Evolutionary conservation across 306 rosid species (phyloP), one percentile per base, ranked within the genome.

Genomic region (Coriaria nepalensis): DNA sequence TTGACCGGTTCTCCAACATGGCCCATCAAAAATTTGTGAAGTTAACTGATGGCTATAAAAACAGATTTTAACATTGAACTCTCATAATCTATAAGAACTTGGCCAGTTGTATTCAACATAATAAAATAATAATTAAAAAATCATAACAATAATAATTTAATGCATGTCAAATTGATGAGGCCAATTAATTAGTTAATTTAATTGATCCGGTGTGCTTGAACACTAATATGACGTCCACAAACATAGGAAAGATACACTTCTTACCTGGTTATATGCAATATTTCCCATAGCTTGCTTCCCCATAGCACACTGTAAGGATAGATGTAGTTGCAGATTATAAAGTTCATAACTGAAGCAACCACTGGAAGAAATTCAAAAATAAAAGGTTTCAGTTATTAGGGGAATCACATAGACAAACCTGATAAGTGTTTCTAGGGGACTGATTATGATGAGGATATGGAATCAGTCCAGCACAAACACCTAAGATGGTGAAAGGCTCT

Each of bases 201-300:
- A n/a, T n/a, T n/a, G n/a, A n/a, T n/a, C n/a, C n/a, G n/a, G n/a
- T n/a, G n/a, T n/a, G n/a, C n/a, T n/a, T n/a, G n/a, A n/a, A n/a
- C n/a, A n/a, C n/a, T n/a, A n/a, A n/a, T n/a, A n/a, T 35, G 36
- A 32, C 5, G 7, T 41, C 36, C 33, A 45, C 14, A 38, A 48
- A 46, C 29, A 40, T 34, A 6, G 2, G 11, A 53, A 52, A 63
- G 49, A 37, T 13, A 48, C 29, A 57, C n/a, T n/a, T n/a, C 74
- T 66, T 62, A 72, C 94, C 88, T 83, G 97, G 68, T 88, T 88
- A 67, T 59, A 83, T 48, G 97, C 95, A 56, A 88, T 78, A 63
- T 84, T 88, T 58, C 97, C 97, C 97, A 88, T 88, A 14, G 97
- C 97, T 77, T 88, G 97, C 68, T 88, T 88, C 63, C 97, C 97